Base-by-base conservation (phyloP, 192 early-diverging fungal genomes). In the Linnemannia hyalina region DNA sequence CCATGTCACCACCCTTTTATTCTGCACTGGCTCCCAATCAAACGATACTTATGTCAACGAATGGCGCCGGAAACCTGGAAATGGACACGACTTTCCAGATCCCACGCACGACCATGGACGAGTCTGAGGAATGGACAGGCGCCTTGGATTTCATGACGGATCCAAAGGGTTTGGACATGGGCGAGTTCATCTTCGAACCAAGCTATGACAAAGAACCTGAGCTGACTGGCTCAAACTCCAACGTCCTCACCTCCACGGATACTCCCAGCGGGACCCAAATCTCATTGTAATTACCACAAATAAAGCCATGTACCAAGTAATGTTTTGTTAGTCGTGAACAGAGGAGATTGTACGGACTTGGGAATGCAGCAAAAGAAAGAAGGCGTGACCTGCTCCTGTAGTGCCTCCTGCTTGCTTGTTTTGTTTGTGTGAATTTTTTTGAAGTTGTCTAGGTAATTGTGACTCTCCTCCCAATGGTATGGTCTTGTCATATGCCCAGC, bases 151-250 rank as follows among this genome's bases (percentile, higher is more conserved):
- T 76, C 35, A 68, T 76, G 75, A 46, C 23, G n/a, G 75, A 76
- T 22, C 6, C 55, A 22, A 76, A 68, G n/a, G 75, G 41, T 9
- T 41, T 76, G 38, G 75, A 76, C 18, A 76, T 76, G 40, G 20
- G 38, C n/a, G 75, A 76, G 60, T 76, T 76, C 29, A 76, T 76
- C n/a, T 76, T 76, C 47, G 75, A 76, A 15, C 26, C 60, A 41
- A 40, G 60, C 23, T 76, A 68, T 26, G 75, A 76, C 41, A 65
- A 65, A 26, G 60, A 65, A 4, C 29, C 60, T 4, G 60, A 65
- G 60, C 11, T 16, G 18, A 0, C 60, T 65, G 60, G 60, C 60
- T 65, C 60, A 65, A 32, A 29, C 26, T 32, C 29, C 60, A 65
- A 65, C 13, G 60, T 23, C 60, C 60, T 65, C 13, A 65, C 60